Evolutionary conservation across 1,139 yeast species (phyloP).

Genomic region (Blastobotrys petasosporus): DNA sequence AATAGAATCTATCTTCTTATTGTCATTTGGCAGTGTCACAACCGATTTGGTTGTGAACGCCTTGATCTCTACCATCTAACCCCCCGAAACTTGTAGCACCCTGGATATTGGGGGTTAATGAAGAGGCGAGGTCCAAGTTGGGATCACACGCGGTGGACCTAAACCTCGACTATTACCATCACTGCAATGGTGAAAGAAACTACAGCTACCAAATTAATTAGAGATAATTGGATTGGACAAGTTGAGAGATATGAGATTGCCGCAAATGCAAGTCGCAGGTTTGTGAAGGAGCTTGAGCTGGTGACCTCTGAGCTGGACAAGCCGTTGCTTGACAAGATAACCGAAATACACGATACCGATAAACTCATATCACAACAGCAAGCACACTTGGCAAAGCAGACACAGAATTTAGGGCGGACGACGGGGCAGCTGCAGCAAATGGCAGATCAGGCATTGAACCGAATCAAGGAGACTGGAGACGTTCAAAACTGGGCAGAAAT

Average conservation of each 20-base stretch:
- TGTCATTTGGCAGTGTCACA: background rate
- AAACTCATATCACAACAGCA: constrained; percentile 23
- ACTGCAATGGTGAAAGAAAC: constrained; percentile 21
- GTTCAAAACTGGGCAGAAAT: constrained; percentile 45
- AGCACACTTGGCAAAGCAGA: constrained; percentile 18
- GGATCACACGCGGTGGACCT: background rate
- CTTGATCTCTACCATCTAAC: constrained; percentile 3
- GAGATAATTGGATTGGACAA: constrained; percentile 32
- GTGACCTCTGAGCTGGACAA: constrained; percentile 24
- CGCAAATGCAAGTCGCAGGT: constrained; percentile 15
- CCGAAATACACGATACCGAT: constrained; percentile 25
- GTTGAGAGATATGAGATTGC: constrained; percentile 26
- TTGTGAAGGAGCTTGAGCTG: constrained; percentile 16
- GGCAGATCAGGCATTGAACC: constrained; percentile 18
- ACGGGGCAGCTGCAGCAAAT: constrained; percentile 21
- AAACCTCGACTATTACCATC: background rate
- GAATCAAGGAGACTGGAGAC: constrained; percentile 32
- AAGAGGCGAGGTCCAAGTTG: background rate
- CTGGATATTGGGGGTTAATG: background rate
- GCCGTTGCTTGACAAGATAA: constrained; percentile 25
- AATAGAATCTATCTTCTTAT: constrained; percentile 8
- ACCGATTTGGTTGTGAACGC: constrained; percentile 8
- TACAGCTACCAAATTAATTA: constrained; percentile 25
- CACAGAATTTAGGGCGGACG: constrained; percentile 17
- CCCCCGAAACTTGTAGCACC: background rate